Conservation (phyloP, 139 green algal genomes). For the Pleodorina starrii region DNA sequence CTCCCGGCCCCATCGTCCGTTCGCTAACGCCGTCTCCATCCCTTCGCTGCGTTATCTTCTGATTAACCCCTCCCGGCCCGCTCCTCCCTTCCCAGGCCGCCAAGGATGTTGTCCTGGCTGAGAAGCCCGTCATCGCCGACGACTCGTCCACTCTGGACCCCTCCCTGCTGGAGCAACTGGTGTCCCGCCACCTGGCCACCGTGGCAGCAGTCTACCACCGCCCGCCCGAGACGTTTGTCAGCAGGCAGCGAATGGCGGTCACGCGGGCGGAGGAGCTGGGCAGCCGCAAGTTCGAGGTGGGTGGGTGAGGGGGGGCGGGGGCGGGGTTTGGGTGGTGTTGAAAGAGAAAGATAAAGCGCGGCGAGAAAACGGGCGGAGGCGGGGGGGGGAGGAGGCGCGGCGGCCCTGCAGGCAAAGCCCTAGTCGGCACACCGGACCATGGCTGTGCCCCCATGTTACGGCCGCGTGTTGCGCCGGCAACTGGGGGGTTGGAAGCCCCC, state of each 20-base stretch:
- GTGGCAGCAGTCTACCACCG: conserved; percentile 93
- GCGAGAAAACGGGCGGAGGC: too few species aligned
- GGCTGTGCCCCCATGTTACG: too few species aligned
- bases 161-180: conserved; percentile 83
- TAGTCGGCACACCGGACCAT: too few species aligned
- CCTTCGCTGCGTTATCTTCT: too few species aligned
- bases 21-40: too few species aligned
- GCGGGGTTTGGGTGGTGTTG: neutral
- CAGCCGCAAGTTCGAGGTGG: conserved; percentile 38
- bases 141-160: conserved; percentile 83
- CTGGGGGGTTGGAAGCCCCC: too few species aligned
- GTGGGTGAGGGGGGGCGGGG: neutral
- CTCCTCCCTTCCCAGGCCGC: conserved; percentile 69
- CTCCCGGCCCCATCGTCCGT: too few species aligned
- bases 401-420: too few species aligned
- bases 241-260: conserved; percentile 80
- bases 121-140: conserved; percentile 94
- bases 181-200: conserved; percentile 78
- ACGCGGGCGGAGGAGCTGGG: conserved; percentile 62
- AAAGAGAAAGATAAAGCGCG: too few species aligned
- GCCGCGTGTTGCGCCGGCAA: too few species aligned
- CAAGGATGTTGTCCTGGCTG: conserved; percentile 94
- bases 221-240: conserved; percentile 91
- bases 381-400: too few species aligned
- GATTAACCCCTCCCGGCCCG: too few species aligned